Evolutionary conservation across 2,329 filamentous ascomycete species (phyloP), one percentile per base, ranked within the genome.

Genomic region (Thelonectria olida): DNA sequence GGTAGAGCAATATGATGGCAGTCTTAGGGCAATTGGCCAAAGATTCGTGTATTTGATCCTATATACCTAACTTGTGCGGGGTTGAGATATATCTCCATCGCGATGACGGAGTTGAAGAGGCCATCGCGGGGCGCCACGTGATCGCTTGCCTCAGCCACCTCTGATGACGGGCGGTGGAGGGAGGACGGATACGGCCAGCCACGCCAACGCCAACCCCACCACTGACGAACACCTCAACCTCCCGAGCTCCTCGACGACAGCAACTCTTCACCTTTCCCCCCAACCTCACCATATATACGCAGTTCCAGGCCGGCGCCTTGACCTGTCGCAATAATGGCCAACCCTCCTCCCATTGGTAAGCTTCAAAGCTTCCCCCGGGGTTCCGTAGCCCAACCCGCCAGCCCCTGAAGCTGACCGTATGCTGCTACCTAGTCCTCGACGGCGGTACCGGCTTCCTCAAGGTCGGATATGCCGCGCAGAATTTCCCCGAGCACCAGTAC

Each of bases 381-480:
- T 50, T 22, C 41, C 56, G 65, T 56, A 63, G 64, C 67, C 63
- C 49, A 31, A 45, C 52, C 52, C 28, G 54, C 34, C 45, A 41
- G 45, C 63, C 58, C 65, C 63, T 67, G 61, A 64, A 69, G 70
- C 70, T 73, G 66, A 68, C 67, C 57, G 58, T 56, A 58, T 58
- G 34, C 39, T 56, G 53, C 69, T 52, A 54, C 58, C 31, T 69
- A 98, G 96, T 99, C 78, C 95, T 99, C 87, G 96, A 99, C 86
- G 96, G 96, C 87, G 96, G 96, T 81, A 99, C 96, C 78, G 96
- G 96, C 81, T 99, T 99, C 87, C 91, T 99, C 81, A 99, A 99
- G 84, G 96, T 97, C 82, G 96, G 96, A 80, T 99, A 98, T 84
- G 96, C 96, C 76, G 96, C 91, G 75, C 94, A 98, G 86, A 99